These are phyloP conservation scores for Neckera pumila DNA, from an alignment of 225 moss, liverwort and hornwort genomes.

Conservation along the genomic window DNA sequence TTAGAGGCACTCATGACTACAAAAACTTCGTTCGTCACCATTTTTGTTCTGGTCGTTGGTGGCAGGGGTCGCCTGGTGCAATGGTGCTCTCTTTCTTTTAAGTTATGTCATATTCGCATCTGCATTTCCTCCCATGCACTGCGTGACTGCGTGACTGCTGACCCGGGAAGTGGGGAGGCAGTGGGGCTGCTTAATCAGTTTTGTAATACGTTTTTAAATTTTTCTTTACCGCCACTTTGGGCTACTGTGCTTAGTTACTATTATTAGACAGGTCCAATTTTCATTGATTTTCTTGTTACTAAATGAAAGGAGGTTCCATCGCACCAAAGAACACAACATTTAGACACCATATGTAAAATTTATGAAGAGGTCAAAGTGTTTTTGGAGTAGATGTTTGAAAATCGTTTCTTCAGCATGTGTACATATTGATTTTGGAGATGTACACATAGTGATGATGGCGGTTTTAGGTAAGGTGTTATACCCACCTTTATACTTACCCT, in stretches of 20 bases:
- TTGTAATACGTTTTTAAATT: not conserved
- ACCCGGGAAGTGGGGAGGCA: not conserved
- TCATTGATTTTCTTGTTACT: not conserved
- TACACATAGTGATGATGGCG: fast-evolving
- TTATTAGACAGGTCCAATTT: not conserved
- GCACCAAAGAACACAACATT: fast-evolving
- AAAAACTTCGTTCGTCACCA: not conserved
- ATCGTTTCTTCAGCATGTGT: fast-evolving
- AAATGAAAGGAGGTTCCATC: not conserved
- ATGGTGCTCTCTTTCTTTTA: not conserved
- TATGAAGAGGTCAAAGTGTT: not conserved
- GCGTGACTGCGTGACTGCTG: not conserved
- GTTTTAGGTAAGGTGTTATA: not conserved
- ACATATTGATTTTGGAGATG: too few species aligned
- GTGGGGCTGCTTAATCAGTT: not conserved
- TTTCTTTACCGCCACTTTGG: not conserved
- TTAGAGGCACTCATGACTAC: not conserved
- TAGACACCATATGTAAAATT: fast-evolving
- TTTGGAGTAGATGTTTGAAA: not conserved
- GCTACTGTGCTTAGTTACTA: too few species aligned
- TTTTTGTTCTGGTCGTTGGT: not conserved
- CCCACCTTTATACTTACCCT: not conserved
- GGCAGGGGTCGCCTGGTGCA: not conserved
- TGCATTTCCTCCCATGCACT: not conserved
- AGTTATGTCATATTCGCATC: not conserved